These are phyloP conservation scores for Gyrodon lividus DNA, from an alignment of 768 basidiomycete species.

Conservation along the genomic window DNA sequence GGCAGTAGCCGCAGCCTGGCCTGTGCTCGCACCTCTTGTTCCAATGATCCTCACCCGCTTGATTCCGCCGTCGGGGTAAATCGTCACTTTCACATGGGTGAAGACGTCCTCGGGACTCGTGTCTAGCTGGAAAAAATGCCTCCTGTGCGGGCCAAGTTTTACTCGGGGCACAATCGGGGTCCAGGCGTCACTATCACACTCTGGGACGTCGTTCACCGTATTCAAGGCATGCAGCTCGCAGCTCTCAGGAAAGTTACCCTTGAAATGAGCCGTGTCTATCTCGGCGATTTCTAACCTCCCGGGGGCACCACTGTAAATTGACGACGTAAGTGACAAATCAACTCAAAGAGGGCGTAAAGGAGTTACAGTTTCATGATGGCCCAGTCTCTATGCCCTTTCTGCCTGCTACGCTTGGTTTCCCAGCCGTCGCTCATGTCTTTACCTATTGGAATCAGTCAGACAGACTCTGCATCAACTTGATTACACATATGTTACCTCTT, in stretches of 20 bases:
- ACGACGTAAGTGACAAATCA: neutral
- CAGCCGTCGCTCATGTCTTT: slow-evolving; percentile 98
- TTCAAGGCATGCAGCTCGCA: slow-evolving; percentile 70
- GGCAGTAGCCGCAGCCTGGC: slow-evolving; percentile 8
- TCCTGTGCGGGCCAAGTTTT: slow-evolving; percentile 84
- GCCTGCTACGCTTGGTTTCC: slow-evolving; percentile 92
- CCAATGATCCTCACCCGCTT: slow-evolving; percentile 90
- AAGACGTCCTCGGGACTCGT: slow-evolving; percentile 56
- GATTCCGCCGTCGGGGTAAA: slow-evolving; percentile 93
- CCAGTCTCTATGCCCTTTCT: slow-evolving; percentile 85
- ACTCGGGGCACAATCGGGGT: slow-evolving; percentile 67
- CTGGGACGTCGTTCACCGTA: slow-evolving; percentile 36
- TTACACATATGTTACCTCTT: slow-evolving; percentile 48
- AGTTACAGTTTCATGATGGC: slow-evolving; percentile 81
- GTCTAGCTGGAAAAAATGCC: slow-evolving; percentile 86
- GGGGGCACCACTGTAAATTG: slow-evolving; percentile 57
- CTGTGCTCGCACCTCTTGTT: slow-evolving; percentile 38
- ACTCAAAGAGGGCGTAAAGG: neutral
- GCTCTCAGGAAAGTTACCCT: slow-evolving; percentile 92
- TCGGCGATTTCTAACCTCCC: slow-evolving; percentile 76
- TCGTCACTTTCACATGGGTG: slow-evolving; percentile 85
- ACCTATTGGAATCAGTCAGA: slow-evolving; percentile 34
- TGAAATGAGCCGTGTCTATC: slow-evolving; percentile 94
- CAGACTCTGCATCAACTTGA: neutral
- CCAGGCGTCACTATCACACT: slow-evolving; percentile 54